phyloP scores from a whole-genome alignment of 768 basidiomycete species.

The Phaeotremella fagi region DNA sequence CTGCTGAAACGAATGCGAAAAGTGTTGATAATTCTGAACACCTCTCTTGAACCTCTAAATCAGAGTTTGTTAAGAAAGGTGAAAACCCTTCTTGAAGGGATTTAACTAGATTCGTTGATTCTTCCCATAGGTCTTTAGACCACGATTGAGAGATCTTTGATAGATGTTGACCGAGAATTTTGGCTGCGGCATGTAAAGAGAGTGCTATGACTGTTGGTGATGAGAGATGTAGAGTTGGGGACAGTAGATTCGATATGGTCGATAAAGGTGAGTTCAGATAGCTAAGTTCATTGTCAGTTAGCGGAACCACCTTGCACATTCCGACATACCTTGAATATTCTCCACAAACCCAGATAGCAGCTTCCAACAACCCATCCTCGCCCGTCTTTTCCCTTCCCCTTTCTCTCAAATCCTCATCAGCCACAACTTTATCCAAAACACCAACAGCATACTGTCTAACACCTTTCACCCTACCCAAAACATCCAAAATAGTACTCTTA shows the following conservation, averaged over 20 bases:
- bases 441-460: constrained; percentile 74
- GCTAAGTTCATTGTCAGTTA: constrained; percentile 4
- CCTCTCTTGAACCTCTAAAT: constrained; percentile 90
- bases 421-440: constrained; percentile 73
- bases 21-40: constrained; percentile 33
- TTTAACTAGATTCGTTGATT: constrained; percentile 63
- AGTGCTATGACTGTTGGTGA: constrained; percentile 64
- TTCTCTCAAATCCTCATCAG: constrained; percentile 68
- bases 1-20: constrained; percentile 35
- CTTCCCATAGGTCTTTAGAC: constrained; percentile 65
- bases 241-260: constrained; percentile 60
- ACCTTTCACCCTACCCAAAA: constrained; percentile 72
- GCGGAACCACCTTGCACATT: background rate
- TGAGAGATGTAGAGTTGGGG: constrained; percentile 52
- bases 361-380: constrained; percentile 82
- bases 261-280: constrained; percentile 22
- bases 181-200: constrained; percentile 75
- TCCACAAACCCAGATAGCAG: constrained; percentile 93
- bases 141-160: constrained; percentile 70
- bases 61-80: constrained; percentile 58
- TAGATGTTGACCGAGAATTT: constrained; percentile 82
- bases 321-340: constrained; percentile 78
- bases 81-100: constrained; percentile 59
- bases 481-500: constrained; percentile 77
- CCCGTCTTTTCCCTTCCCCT: constrained; percentile 65